Evolutionary conservation across 2,329 filamentous ascomycete genomes (phyloP).

Genomic region (Orbilia blumenaviensis): DNA sequence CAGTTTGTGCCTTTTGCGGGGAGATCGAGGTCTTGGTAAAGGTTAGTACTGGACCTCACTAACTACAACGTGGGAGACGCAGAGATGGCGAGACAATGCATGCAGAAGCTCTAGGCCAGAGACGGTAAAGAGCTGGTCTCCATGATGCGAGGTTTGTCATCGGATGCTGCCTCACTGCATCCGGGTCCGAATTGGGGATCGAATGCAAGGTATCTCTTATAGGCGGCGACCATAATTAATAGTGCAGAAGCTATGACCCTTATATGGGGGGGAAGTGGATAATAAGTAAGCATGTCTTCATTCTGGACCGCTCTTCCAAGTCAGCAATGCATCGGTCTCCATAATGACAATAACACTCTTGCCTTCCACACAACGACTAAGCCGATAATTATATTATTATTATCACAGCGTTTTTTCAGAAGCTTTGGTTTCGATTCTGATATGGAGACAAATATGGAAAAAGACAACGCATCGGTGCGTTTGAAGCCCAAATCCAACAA

Average conservation of each 20-base stretch:
- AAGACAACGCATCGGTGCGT: conserved; percentile 38
- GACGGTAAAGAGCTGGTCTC: background rate
- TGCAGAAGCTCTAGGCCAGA: conserved; percentile 12
- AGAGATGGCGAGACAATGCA: conserved; percentile 41
- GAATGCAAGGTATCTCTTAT: background rate
- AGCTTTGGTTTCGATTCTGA: background rate
- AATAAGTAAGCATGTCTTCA: background rate
- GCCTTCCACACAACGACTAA: background rate
- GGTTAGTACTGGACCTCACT: background rate
- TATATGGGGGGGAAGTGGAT: background rate
- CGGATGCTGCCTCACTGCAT: conserved; percentile 36
- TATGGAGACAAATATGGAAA: background rate
- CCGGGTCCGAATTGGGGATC: conserved; percentile 22
- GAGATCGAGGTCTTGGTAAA: background rate
- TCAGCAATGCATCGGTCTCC: conserved; percentile 24
- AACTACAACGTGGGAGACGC: conserved; percentile 10
- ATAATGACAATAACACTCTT: background rate
- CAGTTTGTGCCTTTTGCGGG: background rate
- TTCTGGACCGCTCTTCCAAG: conserved; percentile 7
- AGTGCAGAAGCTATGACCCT: conserved; percentile 4
- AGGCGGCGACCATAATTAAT: background rate
- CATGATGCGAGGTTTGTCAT: conserved; percentile 38
- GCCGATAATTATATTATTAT: background rate
- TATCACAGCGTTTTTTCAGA: background rate
- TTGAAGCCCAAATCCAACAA: conserved; percentile 17